Evolutionary conservation across 257 asterid genomes (phyloP).

Genomic region (Nicotiana knightiana): DNA sequence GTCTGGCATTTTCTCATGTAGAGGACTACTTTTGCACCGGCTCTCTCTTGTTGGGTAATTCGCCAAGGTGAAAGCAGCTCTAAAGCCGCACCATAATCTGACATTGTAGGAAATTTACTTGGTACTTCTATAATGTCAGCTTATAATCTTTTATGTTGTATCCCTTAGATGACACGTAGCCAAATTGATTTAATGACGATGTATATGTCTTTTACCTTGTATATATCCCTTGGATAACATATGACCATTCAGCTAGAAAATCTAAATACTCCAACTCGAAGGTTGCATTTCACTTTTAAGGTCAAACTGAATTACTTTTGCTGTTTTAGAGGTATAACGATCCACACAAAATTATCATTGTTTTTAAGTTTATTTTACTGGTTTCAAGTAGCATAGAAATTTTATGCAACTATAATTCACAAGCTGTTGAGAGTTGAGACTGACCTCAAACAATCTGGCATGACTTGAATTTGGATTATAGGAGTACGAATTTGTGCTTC

Average conservation of each 20-base stretch:
- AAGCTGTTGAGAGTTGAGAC: background rate
- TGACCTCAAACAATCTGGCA: background rate
- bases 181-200: background rate
- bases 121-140: background rate
- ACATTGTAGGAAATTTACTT: background rate
- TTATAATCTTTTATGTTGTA: background rate
- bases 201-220: background rate
- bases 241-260: background rate
- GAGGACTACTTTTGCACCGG: too few relatives aligned
- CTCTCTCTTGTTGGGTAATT: too few relatives aligned
- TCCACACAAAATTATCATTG: background rate
- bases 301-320: background rate
- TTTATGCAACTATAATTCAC: background rate
- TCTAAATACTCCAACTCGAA: background rate
- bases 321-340: background rate
- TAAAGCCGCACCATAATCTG: too few relatives aligned
- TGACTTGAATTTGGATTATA: background rate
- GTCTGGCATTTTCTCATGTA: too few relatives aligned
- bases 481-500: background rate
- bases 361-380: background rate
- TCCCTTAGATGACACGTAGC: background rate
- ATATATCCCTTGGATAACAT: background rate
- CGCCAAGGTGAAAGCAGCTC: too few relatives aligned
- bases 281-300: background rate
- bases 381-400: background rate